A percentile compares a stretch with the other conserved stretches of the same genome.
phyloP scores from a whole-genome alignment of 345 rosid species.

The Melastoma malabathricum region DNA sequence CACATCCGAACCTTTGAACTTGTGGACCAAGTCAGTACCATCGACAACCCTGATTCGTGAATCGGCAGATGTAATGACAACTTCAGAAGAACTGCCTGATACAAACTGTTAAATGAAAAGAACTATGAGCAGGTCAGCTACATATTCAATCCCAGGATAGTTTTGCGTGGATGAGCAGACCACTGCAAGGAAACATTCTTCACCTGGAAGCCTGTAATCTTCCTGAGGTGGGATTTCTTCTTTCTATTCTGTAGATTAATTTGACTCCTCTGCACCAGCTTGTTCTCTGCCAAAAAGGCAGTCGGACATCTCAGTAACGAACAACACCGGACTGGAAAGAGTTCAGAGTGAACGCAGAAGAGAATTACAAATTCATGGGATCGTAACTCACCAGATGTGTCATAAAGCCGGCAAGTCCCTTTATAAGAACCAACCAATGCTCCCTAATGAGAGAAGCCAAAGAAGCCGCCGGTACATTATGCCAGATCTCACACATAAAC shows the following conservation, averaged over 20 bases:
- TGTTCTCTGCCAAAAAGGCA: constrained; percentile 45
- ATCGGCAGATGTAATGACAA: constrained; percentile 85
- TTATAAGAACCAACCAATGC: constrained; percentile 90
- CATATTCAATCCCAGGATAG: too few relatives aligned
- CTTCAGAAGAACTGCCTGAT: constrained; percentile 86
- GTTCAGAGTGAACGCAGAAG: too few relatives aligned
- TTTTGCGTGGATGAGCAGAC: too few relatives aligned
- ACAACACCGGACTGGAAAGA: too few relatives aligned
- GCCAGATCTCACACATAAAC: neutral
- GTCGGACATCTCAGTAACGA: neutral
- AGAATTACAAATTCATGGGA: too few relatives aligned
- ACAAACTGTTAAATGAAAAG: constrained; percentile 42
- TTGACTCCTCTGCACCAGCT: constrained; percentile 59
- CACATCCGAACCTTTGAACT: constrained; percentile 60
- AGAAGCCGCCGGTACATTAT: neutral
- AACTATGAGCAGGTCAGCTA: neutral
- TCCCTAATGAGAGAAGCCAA: constrained; percentile 36
- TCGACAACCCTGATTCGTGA: constrained; percentile 80
- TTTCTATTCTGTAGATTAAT: constrained; percentile 82
- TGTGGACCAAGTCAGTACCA: constrained; percentile 68
- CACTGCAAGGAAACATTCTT: neutral
- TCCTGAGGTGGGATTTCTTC: constrained; percentile 81
- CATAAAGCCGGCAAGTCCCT: constrained; percentile 76
- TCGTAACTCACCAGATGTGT: constrained; percentile 43
- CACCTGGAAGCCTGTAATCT: constrained; percentile 99